These are phyloP conservation scores for Rhizopus arrhizus DNA, from an alignment of 371 early-diverging fungal species.

Conservation along the genomic window DNA sequence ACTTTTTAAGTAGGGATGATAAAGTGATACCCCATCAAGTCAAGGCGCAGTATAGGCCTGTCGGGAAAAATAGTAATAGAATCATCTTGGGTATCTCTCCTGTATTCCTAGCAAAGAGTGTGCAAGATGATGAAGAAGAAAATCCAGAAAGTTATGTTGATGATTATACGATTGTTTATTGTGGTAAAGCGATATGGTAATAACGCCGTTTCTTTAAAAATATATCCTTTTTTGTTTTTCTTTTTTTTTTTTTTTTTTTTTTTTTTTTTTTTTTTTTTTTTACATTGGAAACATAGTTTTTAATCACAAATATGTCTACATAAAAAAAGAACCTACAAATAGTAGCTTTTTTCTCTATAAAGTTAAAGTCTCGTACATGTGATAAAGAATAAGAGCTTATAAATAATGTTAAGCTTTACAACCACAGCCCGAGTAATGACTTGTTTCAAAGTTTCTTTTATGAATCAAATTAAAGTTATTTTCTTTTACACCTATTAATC, in stretches of 20 bases:
- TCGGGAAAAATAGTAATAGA: background rate
- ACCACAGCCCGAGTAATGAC: conserved; percentile 44
- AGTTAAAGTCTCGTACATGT: background rate
- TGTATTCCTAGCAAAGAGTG: conserved; percentile 25
- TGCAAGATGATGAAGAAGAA: conserved; percentile 14
- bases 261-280: conserved; percentile 4
- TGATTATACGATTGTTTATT: conserved; percentile 16
- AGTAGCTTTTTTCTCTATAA: too few relatives aligned
- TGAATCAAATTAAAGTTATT: conserved; percentile 42
- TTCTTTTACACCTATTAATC: conserved; percentile 13
- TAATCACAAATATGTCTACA: background rate
- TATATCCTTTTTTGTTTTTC: background rate
- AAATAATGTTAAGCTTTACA: conserved; percentile 6
- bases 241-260: background rate
- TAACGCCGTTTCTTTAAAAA: background rate
- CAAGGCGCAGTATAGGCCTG: conserved; percentile 13
- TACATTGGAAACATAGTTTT: background rate
- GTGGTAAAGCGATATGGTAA: conserved; percentile 26
- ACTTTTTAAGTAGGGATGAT: background rate
- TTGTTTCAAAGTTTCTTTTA: conserved; percentile 40
- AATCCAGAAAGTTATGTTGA: conserved; percentile 2
- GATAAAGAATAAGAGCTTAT: too few relatives aligned
- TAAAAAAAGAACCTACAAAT: background rate
- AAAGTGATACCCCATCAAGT: conserved; percentile 17
- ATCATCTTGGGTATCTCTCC: conserved; percentile 21